Evolutionary conservation across 768 basidiomycete species (phyloP).

Genomic region (Peribolospora baueri): DNA sequence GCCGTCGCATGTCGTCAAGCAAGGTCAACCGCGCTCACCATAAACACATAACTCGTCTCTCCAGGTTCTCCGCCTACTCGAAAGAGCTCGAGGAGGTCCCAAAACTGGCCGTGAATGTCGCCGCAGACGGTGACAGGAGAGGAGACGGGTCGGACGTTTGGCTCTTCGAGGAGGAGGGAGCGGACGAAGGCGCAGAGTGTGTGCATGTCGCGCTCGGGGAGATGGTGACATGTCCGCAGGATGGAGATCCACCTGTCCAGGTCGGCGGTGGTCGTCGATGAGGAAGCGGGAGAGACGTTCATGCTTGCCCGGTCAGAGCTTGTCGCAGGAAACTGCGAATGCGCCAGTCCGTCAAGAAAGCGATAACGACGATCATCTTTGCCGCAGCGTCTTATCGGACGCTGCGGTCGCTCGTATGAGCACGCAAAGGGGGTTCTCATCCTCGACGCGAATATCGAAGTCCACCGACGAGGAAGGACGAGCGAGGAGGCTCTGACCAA

Average conservation of each 20-base stretch:
- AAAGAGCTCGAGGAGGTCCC: constrained; percentile 23
- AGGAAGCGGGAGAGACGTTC: constrained; percentile 11
- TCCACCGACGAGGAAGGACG: too few relatives aligned
- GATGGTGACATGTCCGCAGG: constrained; percentile 21
- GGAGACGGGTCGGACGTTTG: constrained; percentile 24
- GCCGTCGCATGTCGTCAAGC: too few relatives aligned
- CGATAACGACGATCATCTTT: too few relatives aligned
- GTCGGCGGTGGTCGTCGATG: constrained; percentile 4
- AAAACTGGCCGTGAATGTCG: constrained; percentile 27
- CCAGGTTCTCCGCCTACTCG: constrained; percentile 18
- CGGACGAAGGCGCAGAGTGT: constrained; percentile 20
- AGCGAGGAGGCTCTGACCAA: too few relatives aligned
- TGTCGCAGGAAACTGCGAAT: too few relatives aligned
- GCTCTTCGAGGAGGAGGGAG: constrained; percentile 23
- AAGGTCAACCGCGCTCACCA: constrained; percentile 6
- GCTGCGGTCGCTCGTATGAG: too few relatives aligned
- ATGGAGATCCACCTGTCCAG: constrained; percentile 10
- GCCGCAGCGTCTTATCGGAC: too few relatives aligned
- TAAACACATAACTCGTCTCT: constrained; percentile 20
- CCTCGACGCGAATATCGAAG: too few relatives aligned
- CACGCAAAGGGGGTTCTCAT: too few relatives aligned
- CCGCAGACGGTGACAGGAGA: constrained; percentile 26
- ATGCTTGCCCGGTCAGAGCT: constrained; percentile 1
- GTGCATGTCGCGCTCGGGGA: constrained; percentile 22
- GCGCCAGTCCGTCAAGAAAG: too few relatives aligned